phyloP scores from a whole-genome alignment of 257 asterid species.

The Ehretia macrophylla region DNA sequence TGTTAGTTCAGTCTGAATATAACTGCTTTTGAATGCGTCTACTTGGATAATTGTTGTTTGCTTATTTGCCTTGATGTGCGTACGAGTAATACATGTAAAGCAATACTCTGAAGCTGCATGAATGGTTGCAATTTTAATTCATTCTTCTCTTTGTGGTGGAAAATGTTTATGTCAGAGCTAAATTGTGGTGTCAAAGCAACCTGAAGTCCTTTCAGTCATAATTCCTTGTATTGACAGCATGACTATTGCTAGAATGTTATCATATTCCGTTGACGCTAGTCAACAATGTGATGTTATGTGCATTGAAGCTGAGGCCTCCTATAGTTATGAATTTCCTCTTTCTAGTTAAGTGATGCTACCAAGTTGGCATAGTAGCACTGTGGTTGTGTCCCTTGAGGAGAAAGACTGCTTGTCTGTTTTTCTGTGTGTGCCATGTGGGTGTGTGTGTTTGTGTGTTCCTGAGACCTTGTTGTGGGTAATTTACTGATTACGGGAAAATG shows the following conservation, averaged over 20 bases:
- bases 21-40: not conserved
- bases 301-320: too few relatives aligned
- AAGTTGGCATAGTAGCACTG: not conserved
- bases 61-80: not conserved
- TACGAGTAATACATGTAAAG: not conserved
- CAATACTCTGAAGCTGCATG: not conserved
- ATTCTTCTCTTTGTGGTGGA: not conserved
- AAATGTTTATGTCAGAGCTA: not conserved
- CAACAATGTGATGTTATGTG: too few relatives aligned
- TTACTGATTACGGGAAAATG: not conserved
- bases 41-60: not conserved
- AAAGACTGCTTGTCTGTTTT: not conserved
- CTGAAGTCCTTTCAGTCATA: not conserved
- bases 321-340: not conserved
- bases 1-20: not conserved
- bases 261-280: too few relatives aligned
- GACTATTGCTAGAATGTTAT: too few relatives aligned
- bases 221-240: too few relatives aligned
- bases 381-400: not conserved
- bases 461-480: not conserved
- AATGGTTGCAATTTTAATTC: not conserved
- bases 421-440: not conserved
- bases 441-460: not conserved
- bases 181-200: not conserved
- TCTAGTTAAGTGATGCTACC: not conserved